Conservation (phyloP, 495 filamentous ascomycete genomes). For the Tuber indicum region DNA sequence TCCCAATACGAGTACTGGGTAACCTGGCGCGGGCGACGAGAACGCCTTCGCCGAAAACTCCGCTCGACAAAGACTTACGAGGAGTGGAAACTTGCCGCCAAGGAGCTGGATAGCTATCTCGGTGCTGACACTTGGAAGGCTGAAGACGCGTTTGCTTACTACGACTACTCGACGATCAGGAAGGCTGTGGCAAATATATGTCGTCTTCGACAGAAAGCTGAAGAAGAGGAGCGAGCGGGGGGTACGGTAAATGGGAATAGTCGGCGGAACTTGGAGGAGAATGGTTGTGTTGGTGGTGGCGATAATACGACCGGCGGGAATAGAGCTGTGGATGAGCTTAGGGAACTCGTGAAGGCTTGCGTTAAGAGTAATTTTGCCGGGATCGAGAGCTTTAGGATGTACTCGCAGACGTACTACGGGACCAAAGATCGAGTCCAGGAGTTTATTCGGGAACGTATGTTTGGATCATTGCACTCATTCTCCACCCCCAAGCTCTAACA, state of each 20-base stretch:
- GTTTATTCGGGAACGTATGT: slow-evolving; percentile 72
- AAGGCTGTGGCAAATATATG: slow-evolving; percentile 69
- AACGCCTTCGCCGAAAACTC: slow-evolving; percentile 62
- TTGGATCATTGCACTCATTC: not conserved
- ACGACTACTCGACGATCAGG: slow-evolving; percentile 74
- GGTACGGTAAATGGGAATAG: slow-evolving; percentile 5
- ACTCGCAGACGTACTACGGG: slow-evolving; percentile 92
- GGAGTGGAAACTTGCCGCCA: slow-evolving; percentile 74
- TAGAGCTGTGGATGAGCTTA: slow-evolving; percentile 61
- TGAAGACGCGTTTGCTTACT: slow-evolving; percentile 86
- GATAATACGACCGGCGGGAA: slow-evolving; percentile 13
- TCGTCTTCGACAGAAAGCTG: slow-evolving; percentile 52
- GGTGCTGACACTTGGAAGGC: slow-evolving; percentile 83
- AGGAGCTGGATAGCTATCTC: slow-evolving; percentile 71
- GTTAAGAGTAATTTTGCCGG: slow-evolving; percentile 97
- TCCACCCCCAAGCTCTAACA: slow-evolving; percentile 3
- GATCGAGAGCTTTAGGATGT: slow-evolving; percentile 86
- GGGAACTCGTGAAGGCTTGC: slow-evolving; percentile 71
- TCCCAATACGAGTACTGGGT: slow-evolving; percentile 74
- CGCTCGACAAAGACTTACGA: slow-evolving; percentile 63
- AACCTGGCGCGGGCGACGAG: slow-evolving; percentile 65
- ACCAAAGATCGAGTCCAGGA: slow-evolving; percentile 88
- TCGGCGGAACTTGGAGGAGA: slow-evolving; percentile 31
- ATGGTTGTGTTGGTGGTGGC: slow-evolving; percentile 18
- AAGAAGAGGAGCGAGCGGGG: slow-evolving; percentile 48